Base-by-base conservation (phyloP, 768 basidiomycete species). In the Panaeolus papilionaceus region DNA sequence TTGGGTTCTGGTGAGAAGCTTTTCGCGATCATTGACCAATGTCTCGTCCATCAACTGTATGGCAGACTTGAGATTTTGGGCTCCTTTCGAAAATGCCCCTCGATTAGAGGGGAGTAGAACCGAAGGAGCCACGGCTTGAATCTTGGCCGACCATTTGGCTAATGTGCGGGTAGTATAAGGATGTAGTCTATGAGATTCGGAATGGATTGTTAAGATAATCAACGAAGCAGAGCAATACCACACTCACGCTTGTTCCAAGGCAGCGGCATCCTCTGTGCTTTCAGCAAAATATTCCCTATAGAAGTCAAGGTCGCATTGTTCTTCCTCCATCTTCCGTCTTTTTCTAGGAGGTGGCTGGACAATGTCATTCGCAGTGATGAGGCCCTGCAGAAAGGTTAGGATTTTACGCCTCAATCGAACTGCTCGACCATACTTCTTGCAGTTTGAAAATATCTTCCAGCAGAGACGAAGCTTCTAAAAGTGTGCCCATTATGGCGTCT, bases 141-240 rank as follows among this genome's bases (percentile, higher is more conserved):
- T 92, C 81, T 99, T 99, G 28, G 91, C 84, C 10, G 95, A 98
- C 98, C 98, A 99, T 78, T 99, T 99, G 44, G 86, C 82, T 28
- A 99, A 84, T 1, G 93, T 96, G 68, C 89, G 88, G 49, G 95
- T 76, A 12, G 92, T 83, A 68, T 91, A 83, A 2, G 90, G 86
- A 75, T 96, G 95, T 62, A 79, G 76, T 37, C 83, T 92, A 85
- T 63, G 85, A 83, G 67, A 11, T 14, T 64, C 33, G 49, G 69
- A 44, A 66, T 18, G 64, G 20, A 8, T 39, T 28, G 63, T 38
- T 65, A 51, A 37, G 16, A 65, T 28, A 45, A 64, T 6, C 42
- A 61, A 33, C 26, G 49, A 37, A 62, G 38, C 10, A 11, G 28
- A 49, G 33, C 12, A n/a, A 18, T 47, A 62, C 26, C 3, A 49